Conservation (phyloP, 2,329 filamentous ascomycete genomes). For the Fusarium coffeatum region DNA sequence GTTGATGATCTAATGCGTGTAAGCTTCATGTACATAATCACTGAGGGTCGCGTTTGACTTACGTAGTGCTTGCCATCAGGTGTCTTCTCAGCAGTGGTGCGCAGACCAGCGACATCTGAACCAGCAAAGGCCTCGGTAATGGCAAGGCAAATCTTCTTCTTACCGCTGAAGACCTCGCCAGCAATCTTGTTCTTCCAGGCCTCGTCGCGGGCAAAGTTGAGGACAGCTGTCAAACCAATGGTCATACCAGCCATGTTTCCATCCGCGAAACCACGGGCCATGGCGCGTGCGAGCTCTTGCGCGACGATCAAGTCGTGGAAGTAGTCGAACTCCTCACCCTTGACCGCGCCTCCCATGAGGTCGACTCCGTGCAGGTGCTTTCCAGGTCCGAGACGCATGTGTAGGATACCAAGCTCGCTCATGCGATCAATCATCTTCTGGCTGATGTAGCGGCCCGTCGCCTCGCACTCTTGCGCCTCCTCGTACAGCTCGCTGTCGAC, state of each 20-base stretch:
- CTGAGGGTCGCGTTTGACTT: slow-evolving; percentile 50
- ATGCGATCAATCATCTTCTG: slow-evolving; percentile 81
- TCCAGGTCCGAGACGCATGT: slow-evolving; percentile 86
- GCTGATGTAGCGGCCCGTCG: slow-evolving; percentile 76
- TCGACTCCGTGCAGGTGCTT: slow-evolving; percentile 80
- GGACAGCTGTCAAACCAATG: slow-evolving; percentile 81
- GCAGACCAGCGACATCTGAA: slow-evolving; percentile 79
- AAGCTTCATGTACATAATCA: neutral
- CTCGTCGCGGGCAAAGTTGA: slow-evolving; percentile 80
- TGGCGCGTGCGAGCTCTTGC: slow-evolving; percentile 78
- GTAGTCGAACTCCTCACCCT: slow-evolving; percentile 86
- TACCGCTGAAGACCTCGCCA: slow-evolving; percentile 78
- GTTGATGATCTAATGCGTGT: slow-evolving; percentile 63
- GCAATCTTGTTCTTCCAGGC: slow-evolving; percentile 74
- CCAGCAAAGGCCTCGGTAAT: slow-evolving; percentile 92
- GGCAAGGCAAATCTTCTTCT: slow-evolving; percentile 89
- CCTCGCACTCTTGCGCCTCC: slow-evolving; percentile 81
- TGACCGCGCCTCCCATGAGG: slow-evolving; percentile 75
- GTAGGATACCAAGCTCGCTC: slow-evolving; percentile 78
- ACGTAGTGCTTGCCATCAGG: slow-evolving; percentile 78
- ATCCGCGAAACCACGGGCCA: slow-evolving; percentile 84
- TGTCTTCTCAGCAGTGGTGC: slow-evolving; percentile 82
- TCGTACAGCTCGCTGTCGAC: slow-evolving; percentile 76
- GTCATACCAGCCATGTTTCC: slow-evolving; percentile 90
- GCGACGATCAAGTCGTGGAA: slow-evolving; percentile 83